Evolutionary conservation across 306 rosid species (phyloP), one percentile per base, ranked within the genome.

Genomic region (Castanea mollissima): DNA sequence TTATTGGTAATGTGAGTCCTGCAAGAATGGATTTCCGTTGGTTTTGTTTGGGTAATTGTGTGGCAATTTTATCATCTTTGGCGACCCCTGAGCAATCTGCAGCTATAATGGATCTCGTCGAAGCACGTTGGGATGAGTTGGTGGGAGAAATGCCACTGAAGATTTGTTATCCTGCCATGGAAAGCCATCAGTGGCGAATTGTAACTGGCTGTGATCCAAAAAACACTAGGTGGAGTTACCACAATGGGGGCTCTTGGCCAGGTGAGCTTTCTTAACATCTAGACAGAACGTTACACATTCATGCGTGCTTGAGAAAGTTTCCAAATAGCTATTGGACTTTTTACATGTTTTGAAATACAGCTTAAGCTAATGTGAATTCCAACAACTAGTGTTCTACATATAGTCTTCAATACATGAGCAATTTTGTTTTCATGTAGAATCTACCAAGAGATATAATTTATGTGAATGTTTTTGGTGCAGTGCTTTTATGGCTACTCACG

Each of bases 191-290:
- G 8, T 84, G 83, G 83, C 44, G 57, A 16, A 84, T 84, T 49
- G 74, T 76, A 13, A 80, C 87, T 0, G 87, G 87, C 1, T 73
- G 82, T 80, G 87, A 84, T 72, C 87, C 87, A 15, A 84, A 84
- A 78, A 84, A 84, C 41, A 84, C 82, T 0, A 63, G 81, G 73
- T 84, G 87, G 87, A 84, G 87, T 54, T 84, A 80, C 82, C 87
- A 84, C 81, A 84, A 84, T 57, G 87, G 84, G 4, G 87, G 87
- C 67, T 84, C 87, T 73, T 80, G 87, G 87, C 87, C 87, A 84
- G 87, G 87, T 80, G 14, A 77, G 35, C 18, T 67, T 34, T 32
- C 25, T 67, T 18, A 19, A 32, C n/a, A 7, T 31, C 52, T 18
- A 6, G n/a, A 35, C 16, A 25, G 19, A 14, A 13, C 27, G 3